Percentiles rank a stretch among this genome's conserved stretches.
Conservation (phyloP, 2,329 filamentous ascomycete species). For the Penicillium sp. region DNA sequence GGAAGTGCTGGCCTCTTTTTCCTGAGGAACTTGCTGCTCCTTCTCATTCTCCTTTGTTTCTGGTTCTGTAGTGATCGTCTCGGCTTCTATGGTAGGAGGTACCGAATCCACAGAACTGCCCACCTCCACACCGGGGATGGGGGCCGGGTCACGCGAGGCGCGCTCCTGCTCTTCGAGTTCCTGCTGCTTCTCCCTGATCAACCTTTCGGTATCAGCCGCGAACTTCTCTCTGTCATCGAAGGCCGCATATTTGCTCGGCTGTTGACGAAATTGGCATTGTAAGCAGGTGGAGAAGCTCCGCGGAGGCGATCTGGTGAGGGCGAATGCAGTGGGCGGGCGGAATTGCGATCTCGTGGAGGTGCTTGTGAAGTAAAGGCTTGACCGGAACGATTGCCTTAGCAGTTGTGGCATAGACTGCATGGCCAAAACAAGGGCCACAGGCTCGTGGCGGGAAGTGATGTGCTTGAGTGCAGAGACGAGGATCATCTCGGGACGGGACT, state of each 20-base stretch:
- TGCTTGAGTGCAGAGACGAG: slow-evolving; percentile 18
- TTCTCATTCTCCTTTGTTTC: slow-evolving; percentile 16
- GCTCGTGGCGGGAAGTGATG: slow-evolving; percentile 16
- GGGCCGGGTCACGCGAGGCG: slow-evolving; percentile 17
- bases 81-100: slow-evolving; percentile 14
- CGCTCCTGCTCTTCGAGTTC: slow-evolving; percentile 19
- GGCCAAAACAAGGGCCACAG: slow-evolving; percentile 28
- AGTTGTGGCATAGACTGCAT: slow-evolving; percentile 45
- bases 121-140: slow-evolving; percentile 20
- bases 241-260: slow-evolving; percentile 27
- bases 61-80: slow-evolving; percentile 4
- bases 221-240: slow-evolving; percentile 23
- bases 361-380: slow-evolving; percentile 27
- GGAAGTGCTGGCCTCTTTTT: slow-evolving; percentile 1
- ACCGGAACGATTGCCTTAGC: slow-evolving; percentile 39
- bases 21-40: slow-evolving; percentile 10
- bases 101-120: slow-evolving; percentile 18
- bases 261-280: slow-evolving; percentile 43
- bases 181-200: slow-evolving; percentile 11
- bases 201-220: slow-evolving; percentile 24
- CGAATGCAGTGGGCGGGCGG: slow-evolving; percentile 23
- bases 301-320: slow-evolving; percentile 21
- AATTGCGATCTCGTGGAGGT: slow-evolving; percentile 23
- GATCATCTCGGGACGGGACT: slow-evolving; percentile 19
- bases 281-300: slow-evolving; percentile 43